These are phyloP conservation scores for Xylaria palmicola DNA, from an alignment of 495 filamentous ascomycete genomes.

Conservation along the genomic window DNA sequence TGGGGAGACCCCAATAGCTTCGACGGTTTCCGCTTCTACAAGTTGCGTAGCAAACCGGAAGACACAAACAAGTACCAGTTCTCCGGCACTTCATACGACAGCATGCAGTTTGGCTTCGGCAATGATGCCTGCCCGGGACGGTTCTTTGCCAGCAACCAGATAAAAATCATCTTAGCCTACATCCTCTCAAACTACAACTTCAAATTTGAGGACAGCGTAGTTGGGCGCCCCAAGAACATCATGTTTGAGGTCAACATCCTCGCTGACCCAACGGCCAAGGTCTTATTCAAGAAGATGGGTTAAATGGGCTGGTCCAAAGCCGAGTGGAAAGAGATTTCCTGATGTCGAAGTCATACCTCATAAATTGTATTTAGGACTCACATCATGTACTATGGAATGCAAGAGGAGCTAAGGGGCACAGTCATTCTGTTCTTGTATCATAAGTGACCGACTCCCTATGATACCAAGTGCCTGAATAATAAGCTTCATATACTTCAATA, in stretches of 20 bases:
- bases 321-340: no score
- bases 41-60: slow-evolving; percentile 37
- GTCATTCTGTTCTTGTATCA: no score
- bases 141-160: slow-evolving; percentile 46
- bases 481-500: no score
- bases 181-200: slow-evolving; percentile 46
- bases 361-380: no score
- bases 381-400: no score
- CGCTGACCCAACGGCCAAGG: slow-evolving; percentile 24
- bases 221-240: slow-evolving; percentile 26
- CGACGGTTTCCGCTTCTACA: slow-evolving; percentile 53
- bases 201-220: slow-evolving; percentile 34
- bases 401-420: no score
- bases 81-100: slow-evolving; percentile 41
- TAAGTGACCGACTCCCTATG: no score
- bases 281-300: slow-evolving; percentile 26
- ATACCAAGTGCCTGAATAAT: no score
- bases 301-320: neutral
- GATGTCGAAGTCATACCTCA: no score
- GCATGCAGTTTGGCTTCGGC: slow-evolving; percentile 49
- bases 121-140: slow-evolving; percentile 47
- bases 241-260: slow-evolving; percentile 31
- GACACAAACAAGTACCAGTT: slow-evolving; percentile 42
- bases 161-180: slow-evolving; percentile 44
- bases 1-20: slow-evolving; percentile 45